Conservation (phyloP, 2,329 filamentous ascomycete genomes). For the Trichoderma koningii region DNA sequence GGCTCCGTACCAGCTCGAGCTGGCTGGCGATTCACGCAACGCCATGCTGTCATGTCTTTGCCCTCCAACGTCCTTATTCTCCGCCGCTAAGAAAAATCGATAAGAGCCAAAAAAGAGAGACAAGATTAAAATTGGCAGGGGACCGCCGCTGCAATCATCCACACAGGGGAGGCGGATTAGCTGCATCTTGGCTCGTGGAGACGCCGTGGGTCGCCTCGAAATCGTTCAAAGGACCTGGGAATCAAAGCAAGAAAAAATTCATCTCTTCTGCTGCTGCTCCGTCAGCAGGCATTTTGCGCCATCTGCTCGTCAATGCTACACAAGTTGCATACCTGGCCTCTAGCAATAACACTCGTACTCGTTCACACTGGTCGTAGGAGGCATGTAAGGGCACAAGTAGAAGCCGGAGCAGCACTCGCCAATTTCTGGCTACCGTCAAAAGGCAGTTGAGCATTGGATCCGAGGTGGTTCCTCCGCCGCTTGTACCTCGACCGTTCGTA, state of each 20-base stretch:
- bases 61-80: not conserved
- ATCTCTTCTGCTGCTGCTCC: slow-evolving; percentile 3
- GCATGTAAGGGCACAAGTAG: no score
- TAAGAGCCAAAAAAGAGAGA: slow-evolving; percentile 16
- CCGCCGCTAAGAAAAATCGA: slow-evolving; percentile 5
- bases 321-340: not conserved
- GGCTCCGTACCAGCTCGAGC: not conserved
- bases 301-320: slow-evolving; percentile 16
- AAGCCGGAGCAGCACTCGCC: no score
- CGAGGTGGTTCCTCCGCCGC: no score
- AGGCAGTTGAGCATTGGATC: no score
- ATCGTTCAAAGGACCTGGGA: not conserved
- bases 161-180: slow-evolving; percentile 19
- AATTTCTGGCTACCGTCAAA: no score
- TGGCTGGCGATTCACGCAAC: slow-evolving; percentile 4
- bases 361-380: no score
- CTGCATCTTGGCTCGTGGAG: slow-evolving; percentile 23
- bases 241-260: not conserved
- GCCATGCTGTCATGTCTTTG: slow-evolving; percentile 12
- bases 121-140: slow-evolving; percentile 24
- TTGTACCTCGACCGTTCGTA: not conserved
- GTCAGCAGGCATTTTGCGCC: not conserved
- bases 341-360: not conserved
- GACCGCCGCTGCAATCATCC: slow-evolving; percentile 12
- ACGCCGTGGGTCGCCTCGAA: slow-evolving; percentile 18